Evolutionary conservation across 2,329 filamentous ascomycete genomes (phyloP).

Genomic region (Cryphonectria nitschkei): DNA sequence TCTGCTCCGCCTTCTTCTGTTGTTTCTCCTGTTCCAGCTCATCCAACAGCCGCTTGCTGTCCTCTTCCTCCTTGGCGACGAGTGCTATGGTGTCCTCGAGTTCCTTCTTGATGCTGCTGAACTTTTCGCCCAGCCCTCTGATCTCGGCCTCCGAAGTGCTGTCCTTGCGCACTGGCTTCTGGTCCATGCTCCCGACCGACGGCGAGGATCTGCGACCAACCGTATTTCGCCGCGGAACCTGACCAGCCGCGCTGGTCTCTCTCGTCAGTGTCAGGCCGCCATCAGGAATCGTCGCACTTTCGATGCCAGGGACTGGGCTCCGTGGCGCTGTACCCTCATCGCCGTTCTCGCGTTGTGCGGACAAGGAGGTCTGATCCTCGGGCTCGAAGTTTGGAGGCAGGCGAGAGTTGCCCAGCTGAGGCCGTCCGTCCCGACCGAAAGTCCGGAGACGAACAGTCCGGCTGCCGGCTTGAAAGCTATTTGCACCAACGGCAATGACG

Average conservation of each 20-base stretch:
- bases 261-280: conserved; percentile 63
- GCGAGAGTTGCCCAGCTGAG: conserved; percentile 60
- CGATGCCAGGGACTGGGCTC: conserved; percentile 58
- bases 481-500: conserved; percentile 86
- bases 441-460: conserved; percentile 83
- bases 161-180: conserved; percentile 49
- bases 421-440: conserved; percentile 65
- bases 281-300: conserved; percentile 65
- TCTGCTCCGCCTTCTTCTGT: conserved; percentile 74
- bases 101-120: conserved; percentile 80
- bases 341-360: conserved; percentile 46
- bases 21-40: conserved; percentile 79
- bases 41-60: conserved; percentile 66
- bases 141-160: conserved; percentile 64
- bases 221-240: conserved; percentile 62
- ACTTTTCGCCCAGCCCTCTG: conserved; percentile 77
- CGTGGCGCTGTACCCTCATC: conserved; percentile 55
- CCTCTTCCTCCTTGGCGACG: conserved; percentile 72
- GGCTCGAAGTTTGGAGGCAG: conserved; percentile 60
- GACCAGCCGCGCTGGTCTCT: conserved; percentile 58
- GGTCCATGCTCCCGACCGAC: conserved; percentile 62
- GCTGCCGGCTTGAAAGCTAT: conserved; percentile 92
- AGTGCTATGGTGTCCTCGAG: conserved; percentile 77
- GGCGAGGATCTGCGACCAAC: conserved; percentile 78
- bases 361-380: conserved; percentile 50